phyloP scores from a whole-genome alignment of 2,329 filamentous ascomycete genomes.

The Fusarium napiforme region DNA sequence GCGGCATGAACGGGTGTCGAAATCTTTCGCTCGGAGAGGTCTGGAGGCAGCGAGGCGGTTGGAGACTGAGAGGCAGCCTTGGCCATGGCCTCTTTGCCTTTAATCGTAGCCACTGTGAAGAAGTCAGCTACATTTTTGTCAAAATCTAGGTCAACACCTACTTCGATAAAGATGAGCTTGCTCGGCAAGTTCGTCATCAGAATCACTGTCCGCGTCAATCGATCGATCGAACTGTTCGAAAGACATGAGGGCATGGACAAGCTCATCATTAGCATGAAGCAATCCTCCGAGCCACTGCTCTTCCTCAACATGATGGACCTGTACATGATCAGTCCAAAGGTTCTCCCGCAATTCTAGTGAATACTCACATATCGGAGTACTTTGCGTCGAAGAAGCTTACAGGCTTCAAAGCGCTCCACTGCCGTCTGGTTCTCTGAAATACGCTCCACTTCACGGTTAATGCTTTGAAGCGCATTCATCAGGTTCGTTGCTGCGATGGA shows the following conservation, averaged over 20 bases:
- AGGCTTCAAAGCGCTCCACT: slow-evolving; percentile 81
- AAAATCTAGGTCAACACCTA: slow-evolving; percentile 49
- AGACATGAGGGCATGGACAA: slow-evolving; percentile 92
- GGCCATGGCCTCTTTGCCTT: slow-evolving; percentile 60
- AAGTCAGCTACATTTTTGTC: slow-evolving; percentile 18
- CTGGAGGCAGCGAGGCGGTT: slow-evolving; percentile 53
- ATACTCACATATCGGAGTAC: slow-evolving; percentile 80
- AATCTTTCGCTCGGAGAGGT: slow-evolving; percentile 59
- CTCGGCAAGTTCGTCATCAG: slow-evolving; percentile 74
- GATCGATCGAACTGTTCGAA: slow-evolving; percentile 94
- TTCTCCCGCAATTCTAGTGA: not conserved
- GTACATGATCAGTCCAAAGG: slow-evolving; percentile 2
- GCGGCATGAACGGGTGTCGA: slow-evolving; percentile 55
- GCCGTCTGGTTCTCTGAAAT: slow-evolving; percentile 86
- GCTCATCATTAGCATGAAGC: slow-evolving; percentile 92
- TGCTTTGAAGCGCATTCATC: slow-evolving; percentile 84
- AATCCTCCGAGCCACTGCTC: slow-evolving; percentile 93
- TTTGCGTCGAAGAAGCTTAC: slow-evolving; percentile 85
- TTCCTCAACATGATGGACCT: slow-evolving; percentile 89
- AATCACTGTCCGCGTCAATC: slow-evolving; percentile 79
- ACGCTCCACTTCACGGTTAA: slow-evolving; percentile 88
- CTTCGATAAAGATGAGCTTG: slow-evolving; percentile 73
- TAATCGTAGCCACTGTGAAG: slow-evolving; percentile 63
- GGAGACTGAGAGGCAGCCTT: slow-evolving; percentile 53
- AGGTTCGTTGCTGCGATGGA: slow-evolving; percentile 93